These are phyloP conservation scores for Lophiostoma macrostomum DNA, from an alignment of 495 filamentous ascomycete species.

Conservation along the genomic window DNA sequence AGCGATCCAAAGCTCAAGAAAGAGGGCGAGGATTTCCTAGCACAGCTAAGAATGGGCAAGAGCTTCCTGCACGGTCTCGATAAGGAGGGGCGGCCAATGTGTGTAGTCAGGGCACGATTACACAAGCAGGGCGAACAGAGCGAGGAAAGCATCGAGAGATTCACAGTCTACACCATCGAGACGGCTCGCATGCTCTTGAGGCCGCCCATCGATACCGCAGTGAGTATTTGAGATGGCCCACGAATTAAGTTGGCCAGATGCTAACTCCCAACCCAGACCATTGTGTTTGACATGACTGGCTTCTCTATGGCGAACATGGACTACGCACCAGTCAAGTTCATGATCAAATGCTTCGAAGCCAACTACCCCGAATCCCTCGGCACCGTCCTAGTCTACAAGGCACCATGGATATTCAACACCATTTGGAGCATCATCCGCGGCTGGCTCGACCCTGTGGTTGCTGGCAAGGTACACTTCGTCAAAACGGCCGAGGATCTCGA, in stretches of 20 bases:
- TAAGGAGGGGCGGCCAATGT: constrained; percentile 81
- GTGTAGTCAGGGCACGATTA: constrained; percentile 75
- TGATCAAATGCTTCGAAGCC: constrained; percentile 99
- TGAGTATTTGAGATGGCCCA: constrained; percentile 47
- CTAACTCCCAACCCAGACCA: constrained; percentile 51
- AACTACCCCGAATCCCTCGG: constrained; percentile 95
- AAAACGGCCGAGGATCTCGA: constrained; percentile 76
- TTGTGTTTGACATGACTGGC: constrained; percentile 92
- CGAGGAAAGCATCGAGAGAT: constrained; percentile 75
- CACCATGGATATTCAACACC: constrained; percentile 94
- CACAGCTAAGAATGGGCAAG: constrained; percentile 88
- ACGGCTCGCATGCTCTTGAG: constrained; percentile 78
- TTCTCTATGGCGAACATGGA: constrained; percentile 97
- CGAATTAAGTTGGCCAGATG: not conserved
- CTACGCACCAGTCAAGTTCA: constrained; percentile 94
- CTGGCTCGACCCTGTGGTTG: constrained; percentile 97
- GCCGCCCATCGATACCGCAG: constrained; percentile 84
- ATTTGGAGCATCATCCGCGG: constrained; percentile 80
- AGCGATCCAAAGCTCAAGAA: constrained; percentile 56
- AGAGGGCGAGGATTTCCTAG: constrained; percentile 76
- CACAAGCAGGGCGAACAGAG: constrained; percentile 80
- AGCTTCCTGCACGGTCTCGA: constrained; percentile 88
- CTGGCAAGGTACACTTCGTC: constrained; percentile 91
- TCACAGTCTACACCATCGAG: constrained; percentile 92
- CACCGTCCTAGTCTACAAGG: constrained; percentile 91